Percentiles rank a stretch among this genome's conserved stretches.
Evolutionary conservation across 352 stramenopile genomes (phyloP).

Genomic region (Pseudoperonospora humuli): DNA sequence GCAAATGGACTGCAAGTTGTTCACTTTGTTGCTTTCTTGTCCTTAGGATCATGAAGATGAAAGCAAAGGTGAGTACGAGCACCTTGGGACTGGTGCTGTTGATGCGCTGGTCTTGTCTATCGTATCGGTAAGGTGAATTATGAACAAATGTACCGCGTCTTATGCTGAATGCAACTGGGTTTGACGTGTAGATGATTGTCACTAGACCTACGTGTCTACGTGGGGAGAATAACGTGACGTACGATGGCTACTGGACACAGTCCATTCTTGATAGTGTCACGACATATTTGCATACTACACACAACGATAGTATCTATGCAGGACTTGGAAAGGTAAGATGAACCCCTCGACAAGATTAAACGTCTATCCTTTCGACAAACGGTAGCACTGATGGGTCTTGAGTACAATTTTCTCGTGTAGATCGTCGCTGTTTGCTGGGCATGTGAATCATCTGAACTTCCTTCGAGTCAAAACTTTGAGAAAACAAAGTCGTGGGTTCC

Average conservation of each 20-base stretch:
- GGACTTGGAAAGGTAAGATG: constrained; percentile 11
- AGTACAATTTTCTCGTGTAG: constrained; percentile 3
- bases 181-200: constrained; percentile 7
- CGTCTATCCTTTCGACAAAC: too few relatives aligned
- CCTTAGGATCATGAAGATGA: constrained; percentile 6
- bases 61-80: constrained; percentile 5
- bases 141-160: not conserved
- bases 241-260: constrained; percentile 5
- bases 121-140: constrained; percentile 11
- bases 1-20: not conserved
- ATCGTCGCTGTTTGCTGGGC: constrained; percentile 8
- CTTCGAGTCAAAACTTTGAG: constrained; percentile 1
- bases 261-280: constrained; percentile 10
- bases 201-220: not conserved
- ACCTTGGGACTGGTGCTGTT: constrained; percentile 12
- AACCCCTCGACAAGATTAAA: too few relatives aligned
- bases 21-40: constrained; percentile 4
- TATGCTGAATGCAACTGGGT: too few relatives aligned
- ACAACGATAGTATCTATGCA: constrained; percentile 1
- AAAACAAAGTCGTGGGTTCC: constrained; percentile 32
- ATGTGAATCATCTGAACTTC: not conserved
- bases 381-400: too few relatives aligned
- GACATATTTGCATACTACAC: constrained; percentile 12
- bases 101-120: constrained; percentile 25
- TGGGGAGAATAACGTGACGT: not conserved